Conservation (phyloP, 768 basidiomycete species). For the Tremella yokohamensis region DNA sequence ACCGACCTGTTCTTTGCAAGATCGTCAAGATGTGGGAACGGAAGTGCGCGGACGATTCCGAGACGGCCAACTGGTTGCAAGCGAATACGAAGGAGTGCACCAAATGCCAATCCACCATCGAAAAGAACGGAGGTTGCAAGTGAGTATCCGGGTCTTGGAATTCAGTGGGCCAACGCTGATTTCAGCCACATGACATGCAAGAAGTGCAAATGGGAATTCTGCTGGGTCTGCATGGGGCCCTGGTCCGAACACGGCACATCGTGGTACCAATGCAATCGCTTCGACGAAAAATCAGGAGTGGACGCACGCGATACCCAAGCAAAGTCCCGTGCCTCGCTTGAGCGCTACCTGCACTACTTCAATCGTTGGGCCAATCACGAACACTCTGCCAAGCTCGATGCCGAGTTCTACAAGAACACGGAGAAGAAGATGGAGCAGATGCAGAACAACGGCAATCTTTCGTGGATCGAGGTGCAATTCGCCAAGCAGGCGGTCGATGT, state of each 20-base stretch:
- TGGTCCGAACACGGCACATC: constrained; percentile 96
- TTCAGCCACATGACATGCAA: constrained; percentile 98
- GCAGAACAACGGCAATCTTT: constrained; percentile 84
- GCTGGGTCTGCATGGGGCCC: constrained; percentile 99
- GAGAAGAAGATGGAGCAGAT: constrained; percentile 99
- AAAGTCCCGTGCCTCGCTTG: constrained; percentile 79
- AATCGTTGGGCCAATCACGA: constrained; percentile 99
- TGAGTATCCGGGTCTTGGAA: constrained; percentile 55
- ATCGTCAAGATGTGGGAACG: constrained; percentile 91
- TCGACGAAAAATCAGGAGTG: constrained; percentile 79
- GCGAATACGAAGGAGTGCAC: constrained; percentile 98
- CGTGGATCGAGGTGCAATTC: constrained; percentile 99
- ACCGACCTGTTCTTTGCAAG: constrained; percentile 83
- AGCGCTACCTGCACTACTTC: constrained; percentile 97
- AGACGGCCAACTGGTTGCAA: constrained; percentile 99
- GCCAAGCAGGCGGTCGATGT: constrained; percentile 98
- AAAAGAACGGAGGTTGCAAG: constrained; percentile 99
- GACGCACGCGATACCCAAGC: constrained; percentile 90
- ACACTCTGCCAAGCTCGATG: constrained; percentile 93
- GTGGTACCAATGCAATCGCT: constrained; percentile 98
- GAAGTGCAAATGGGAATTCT: constrained; percentile 92
- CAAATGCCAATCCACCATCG: constrained; percentile 94
- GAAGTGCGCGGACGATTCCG: constrained; percentile 95
- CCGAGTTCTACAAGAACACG: constrained; percentile 87
- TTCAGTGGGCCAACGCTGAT: constrained; percentile 6